phyloP scores from a whole-genome alignment of 331 rosid species.

The Dryas integrifolia region DNA sequence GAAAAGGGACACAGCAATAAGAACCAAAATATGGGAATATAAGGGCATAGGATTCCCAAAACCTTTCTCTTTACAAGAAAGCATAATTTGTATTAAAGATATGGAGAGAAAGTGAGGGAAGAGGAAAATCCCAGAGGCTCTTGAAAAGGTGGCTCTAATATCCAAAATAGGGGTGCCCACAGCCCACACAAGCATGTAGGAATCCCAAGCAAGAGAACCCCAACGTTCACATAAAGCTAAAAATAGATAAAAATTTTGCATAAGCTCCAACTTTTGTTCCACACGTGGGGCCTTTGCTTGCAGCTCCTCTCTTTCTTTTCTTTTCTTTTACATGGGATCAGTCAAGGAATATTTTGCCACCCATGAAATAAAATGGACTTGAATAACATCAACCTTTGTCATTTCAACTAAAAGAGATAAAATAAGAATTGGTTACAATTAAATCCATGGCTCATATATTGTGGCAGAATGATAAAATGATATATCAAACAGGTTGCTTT shows the following conservation, averaged over 20 bases:
- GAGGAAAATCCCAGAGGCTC: conserved; percentile 45
- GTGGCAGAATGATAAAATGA: background rate
- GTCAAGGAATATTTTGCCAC: conserved; percentile 43
- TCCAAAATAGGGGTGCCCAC: conserved; percentile 64
- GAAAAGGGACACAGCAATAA: conserved; percentile 59
- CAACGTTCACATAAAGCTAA: conserved; percentile 59
- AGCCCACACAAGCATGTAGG: conserved; percentile 47
- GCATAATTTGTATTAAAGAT: conserved; percentile 50
- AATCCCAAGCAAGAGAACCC: conserved; percentile 73
- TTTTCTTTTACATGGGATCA: conserved; percentile 54
- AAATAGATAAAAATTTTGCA: conserved; percentile 36
- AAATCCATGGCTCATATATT: background rate
- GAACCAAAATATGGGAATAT: conserved; percentile 60
- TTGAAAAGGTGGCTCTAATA: conserved; percentile 69
- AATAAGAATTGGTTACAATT: background rate
- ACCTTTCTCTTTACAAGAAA: conserved; percentile 51
- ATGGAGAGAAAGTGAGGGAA: conserved; percentile 56
- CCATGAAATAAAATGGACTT: conserved; percentile 8
- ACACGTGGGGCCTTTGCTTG: conserved; percentile 69
- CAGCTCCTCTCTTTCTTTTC: conserved; percentile 19
- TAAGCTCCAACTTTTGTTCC: conserved; percentile 60
- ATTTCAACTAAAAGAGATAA: background rate
- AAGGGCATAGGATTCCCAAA: conserved; percentile 85
- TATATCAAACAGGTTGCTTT: too few species aligned
- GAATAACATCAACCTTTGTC: conserved; percentile 24